Base-by-base conservation (phyloP, 2,329 filamentous ascomycete genomes). In the Beauveria pseudobassiana region DNA sequence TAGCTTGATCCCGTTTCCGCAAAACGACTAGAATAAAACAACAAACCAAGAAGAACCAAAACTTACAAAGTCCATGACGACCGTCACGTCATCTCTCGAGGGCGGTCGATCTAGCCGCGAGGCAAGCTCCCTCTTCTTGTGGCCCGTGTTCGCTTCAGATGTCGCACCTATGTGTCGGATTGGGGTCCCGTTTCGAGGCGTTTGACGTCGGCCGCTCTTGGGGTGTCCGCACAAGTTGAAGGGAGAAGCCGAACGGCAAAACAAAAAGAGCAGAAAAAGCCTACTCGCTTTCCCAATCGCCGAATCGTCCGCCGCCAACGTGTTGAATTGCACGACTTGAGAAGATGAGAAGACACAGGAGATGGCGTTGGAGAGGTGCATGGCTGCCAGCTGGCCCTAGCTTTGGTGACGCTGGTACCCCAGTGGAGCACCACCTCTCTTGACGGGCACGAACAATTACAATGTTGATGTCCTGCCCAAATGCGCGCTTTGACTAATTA, bases 31-130 rank as follows among this genome's bases (percentile, higher is more conserved):
- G 22, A 43, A 7, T 18, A 10, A 28, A 7, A 8, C 14, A 46
- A 57, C 43, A 57, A 20, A 28, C 1, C 30, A 42, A 34, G 9
- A 43, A 26, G 30, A 22, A 42, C n/a, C 8, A 14, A 30, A 28
- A 73, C 81, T 76, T 66, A 84, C 82, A 76, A 84, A 84, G 74
- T 84, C 82, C 82, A 84, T 84, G 70, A 70, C 74, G 73, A 72
- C 73, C 67, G 70, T 70, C 72, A 72, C 75, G 73, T 75, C 80
- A 82, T 82, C 70, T 76, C 81, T 52, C n/a, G 28, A 24, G 49
- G 58, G 49, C 24, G 50, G 40, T 53, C 40, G 0, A 40, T 38
- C 24, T 28, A 28, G 57, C 57, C 48, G 34, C 30, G 34, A 28
- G 43, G 34, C 53, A 56, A 24, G 49, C 49, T 51, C 42, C 34